These are phyloP conservation scores for Debaryomyces castellii DNA, from an alignment of 805 yeast species.

Conservation along the genomic window DNA sequence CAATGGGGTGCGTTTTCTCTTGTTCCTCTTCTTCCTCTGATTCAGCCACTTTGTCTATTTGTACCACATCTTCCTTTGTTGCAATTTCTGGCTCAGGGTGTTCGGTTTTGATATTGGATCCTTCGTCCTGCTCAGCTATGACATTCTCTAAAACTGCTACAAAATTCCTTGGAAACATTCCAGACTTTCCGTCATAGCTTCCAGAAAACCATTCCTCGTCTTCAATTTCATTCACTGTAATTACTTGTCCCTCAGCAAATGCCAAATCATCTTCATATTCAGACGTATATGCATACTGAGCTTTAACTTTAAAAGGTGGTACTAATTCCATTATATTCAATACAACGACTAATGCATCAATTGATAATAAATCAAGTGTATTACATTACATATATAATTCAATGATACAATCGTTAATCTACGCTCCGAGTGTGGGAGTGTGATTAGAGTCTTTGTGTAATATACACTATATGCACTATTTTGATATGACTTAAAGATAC, in stretches of 20 bases:
- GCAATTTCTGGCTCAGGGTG: conserved; percentile 1
- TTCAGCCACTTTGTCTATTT: not conserved
- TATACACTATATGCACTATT: not conserved
- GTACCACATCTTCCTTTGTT: not conserved
- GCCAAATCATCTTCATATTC: conserved; percentile 79
- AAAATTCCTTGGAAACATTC: conserved; percentile 87
- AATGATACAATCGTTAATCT: not conserved
- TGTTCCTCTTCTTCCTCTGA: not conserved
- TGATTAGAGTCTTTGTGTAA: not conserved
- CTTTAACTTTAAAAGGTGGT: conserved; percentile 66
- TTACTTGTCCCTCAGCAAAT: conserved; percentile 64
- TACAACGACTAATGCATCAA: not conserved
- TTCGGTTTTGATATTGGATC: not conserved
- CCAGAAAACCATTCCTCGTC: conserved; percentile 95
- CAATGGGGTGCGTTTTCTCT: not conserved
- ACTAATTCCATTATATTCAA: conserved; percentile 15
- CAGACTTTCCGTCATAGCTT: conserved; percentile 57
- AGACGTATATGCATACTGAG: conserved; percentile 62
- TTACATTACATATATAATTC: not conserved
- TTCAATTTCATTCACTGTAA: conserved; percentile 75
- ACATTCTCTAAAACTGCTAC: conserved; percentile 44
- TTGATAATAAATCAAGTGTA: not conserved
- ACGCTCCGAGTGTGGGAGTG: not conserved
- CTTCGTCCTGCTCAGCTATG: not conserved
- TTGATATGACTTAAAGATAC: not conserved